These are phyloP conservation scores for Millerago galiae DNA, from an alignment of 805 yeast genomes.

Conservation along the genomic window DNA sequence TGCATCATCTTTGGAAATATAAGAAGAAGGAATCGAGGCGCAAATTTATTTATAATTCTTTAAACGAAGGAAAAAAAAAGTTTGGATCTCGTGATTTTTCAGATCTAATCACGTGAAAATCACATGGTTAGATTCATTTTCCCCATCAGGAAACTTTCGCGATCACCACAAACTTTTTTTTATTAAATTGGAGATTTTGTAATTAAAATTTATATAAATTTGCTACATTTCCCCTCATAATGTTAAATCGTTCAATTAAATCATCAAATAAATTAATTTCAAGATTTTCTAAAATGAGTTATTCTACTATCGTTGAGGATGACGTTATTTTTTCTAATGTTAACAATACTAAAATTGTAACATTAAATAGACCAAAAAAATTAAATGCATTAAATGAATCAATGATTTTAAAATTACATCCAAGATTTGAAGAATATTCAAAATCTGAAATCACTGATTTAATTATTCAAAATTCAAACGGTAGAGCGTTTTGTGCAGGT, in stretches of 20 bases:
- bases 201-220: neutral
- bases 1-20: no score
- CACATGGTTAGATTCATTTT: no score
- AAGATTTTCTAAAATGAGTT: neutral
- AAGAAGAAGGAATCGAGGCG: no score
- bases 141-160: neutral
- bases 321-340: conserved; percentile 61
- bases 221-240: neutral
- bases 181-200: no score
- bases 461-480: conserved; percentile 59
- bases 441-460: conserved; percentile 60
- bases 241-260: neutral
- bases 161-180: neutral
- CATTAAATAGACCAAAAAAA: conserved; percentile 74
- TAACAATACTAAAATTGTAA: conserved; percentile 63
- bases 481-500: conserved; percentile 81
- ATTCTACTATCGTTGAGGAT: conserved; percentile 19
- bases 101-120: neutral
- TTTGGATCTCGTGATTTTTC: neutral
- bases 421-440: conserved; percentile 71
- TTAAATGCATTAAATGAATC: conserved; percentile 76
- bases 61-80: no score
- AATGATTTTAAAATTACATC: conserved; percentile 68
- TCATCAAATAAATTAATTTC: neutral
- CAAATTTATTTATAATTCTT: no score